Conservation (phyloP, 1,139 yeast species). For the Zygoascus meyerae region DNA sequence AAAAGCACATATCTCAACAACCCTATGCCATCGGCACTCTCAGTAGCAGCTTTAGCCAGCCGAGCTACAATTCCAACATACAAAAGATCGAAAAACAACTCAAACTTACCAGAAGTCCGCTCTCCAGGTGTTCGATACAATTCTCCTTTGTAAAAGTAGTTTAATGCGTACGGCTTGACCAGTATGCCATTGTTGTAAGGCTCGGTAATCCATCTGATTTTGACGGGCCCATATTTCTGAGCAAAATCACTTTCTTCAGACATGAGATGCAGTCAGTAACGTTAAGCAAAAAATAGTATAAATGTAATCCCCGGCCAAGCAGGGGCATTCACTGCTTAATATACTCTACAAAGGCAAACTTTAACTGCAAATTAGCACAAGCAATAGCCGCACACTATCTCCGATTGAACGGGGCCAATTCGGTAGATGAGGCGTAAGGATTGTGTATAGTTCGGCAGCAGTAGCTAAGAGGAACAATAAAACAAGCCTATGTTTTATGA, state of each 20-base stretch:
- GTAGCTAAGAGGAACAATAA: no score
- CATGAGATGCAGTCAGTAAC: background rate
- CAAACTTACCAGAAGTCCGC: slow-evolving; percentile 47
- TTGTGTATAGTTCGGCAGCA: no score
- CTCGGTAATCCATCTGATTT: slow-evolving; percentile 13
- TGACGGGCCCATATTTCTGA: slow-evolving; percentile 17
- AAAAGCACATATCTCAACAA: slow-evolving; percentile 46
- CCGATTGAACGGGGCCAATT: no score
- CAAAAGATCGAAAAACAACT: slow-evolving; percentile 56
- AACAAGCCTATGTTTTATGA: no score
- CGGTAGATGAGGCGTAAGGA: no score
- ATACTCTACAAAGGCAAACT: no score
- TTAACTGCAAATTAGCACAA: no score
- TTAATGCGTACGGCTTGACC: slow-evolving; percentile 50
- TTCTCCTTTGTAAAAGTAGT: slow-evolving; percentile 54
- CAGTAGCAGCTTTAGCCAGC: slow-evolving; percentile 51
- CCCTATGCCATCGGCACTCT: slow-evolving; percentile 45
- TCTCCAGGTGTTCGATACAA: slow-evolving; percentile 54
- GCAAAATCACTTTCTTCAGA: slow-evolving; percentile 16
- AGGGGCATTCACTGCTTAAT: no score
- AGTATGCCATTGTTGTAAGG: slow-evolving; percentile 14
- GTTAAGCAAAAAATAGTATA: background rate
- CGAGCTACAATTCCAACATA: slow-evolving; percentile 63
- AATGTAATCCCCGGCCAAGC: background rate
- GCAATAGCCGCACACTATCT: no score